Evolutionary conservation across 2,329 filamentous ascomycete species (phyloP).

Genomic region (Colletotrichum sidae): DNA sequence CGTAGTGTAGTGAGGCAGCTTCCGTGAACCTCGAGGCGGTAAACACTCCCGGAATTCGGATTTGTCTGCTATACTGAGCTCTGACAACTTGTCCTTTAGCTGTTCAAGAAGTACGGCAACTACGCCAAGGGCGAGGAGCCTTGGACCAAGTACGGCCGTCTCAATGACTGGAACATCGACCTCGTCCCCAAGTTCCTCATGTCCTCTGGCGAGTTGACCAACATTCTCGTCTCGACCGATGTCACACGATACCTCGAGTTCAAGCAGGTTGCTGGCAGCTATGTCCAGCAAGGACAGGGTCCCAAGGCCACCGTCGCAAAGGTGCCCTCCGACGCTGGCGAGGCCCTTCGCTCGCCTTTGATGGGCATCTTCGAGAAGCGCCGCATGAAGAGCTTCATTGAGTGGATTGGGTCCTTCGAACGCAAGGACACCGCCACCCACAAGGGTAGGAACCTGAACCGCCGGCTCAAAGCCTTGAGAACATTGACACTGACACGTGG

Average conservation of each 20-base stretch:
- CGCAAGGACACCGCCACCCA: conserved; percentile 84
- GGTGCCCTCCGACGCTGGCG: conserved; percentile 91
- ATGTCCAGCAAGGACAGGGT: conserved; percentile 89
- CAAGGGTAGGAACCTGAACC: conserved; percentile 73
- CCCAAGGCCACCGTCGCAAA: conserved; percentile 92
- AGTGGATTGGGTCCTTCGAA: conserved; percentile 93
- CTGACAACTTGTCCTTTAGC: conserved; percentile 59
- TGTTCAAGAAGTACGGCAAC: conserved; percentile 98
- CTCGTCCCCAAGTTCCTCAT: conserved; percentile 98
- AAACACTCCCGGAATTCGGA: conserved; percentile 47
- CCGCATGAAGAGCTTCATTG: conserved; percentile 94
- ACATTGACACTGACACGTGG: conserved; percentile 1
- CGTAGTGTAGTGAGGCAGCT: conserved; percentile 79
- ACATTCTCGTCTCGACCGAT: conserved; percentile 97
- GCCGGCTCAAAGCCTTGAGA: neutral
- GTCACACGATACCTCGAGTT: conserved; percentile 91
- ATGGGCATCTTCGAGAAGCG: conserved; percentile 99
- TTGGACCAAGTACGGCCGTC: conserved; percentile 97
- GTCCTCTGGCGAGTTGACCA: conserved; percentile 97
- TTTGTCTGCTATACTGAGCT: conserved; percentile 25
- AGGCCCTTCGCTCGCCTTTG: conserved; percentile 90
- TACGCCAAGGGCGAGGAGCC: conserved; percentile 83
- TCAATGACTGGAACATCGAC: conserved; percentile 99
- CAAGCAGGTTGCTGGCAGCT: conserved; percentile 95
- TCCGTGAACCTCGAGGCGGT: conserved; percentile 97